These are phyloP conservation scores for Tardiomyces digboiensis DNA, from an alignment of 1,139 yeast genomes.

Conservation along the genomic window DNA sequence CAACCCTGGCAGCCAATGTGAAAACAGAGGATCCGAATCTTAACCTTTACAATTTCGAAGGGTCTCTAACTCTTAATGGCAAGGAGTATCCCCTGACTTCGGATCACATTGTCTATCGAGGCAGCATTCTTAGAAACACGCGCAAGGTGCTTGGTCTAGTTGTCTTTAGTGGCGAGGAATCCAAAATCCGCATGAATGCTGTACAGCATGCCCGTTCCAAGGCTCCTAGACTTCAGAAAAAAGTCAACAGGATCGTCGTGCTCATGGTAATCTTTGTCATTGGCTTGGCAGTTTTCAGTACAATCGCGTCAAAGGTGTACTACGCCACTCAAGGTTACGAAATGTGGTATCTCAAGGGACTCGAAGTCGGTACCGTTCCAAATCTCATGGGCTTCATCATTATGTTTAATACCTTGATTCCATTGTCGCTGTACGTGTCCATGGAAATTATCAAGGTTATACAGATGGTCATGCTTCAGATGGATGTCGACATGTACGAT, in stretches of 20 bases:
- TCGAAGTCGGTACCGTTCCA: conserved; percentile 83
- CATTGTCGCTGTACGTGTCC: conserved; percentile 88
- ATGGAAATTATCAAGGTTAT: conserved; percentile 91
- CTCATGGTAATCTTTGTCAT: conserved; percentile 84
- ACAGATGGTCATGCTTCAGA: conserved; percentile 72
- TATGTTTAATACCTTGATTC: conserved; percentile 95
- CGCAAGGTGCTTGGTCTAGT: conserved; percentile 65
- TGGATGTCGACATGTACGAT: conserved; percentile 94
- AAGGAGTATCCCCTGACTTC: conserved; percentile 55
- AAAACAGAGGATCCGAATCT: conserved; percentile 85
- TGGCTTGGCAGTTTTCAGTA: conserved; percentile 65
- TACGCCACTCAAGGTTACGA: conserved; percentile 33
- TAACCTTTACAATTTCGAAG: conserved; percentile 90
- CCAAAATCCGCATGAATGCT: conserved; percentile 94
- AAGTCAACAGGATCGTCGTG: conserved; percentile 72
- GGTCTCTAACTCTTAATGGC: conserved; percentile 37
- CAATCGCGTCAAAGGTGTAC: conserved; percentile 62
- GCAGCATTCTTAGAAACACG: conserved; percentile 82
- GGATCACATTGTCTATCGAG: conserved; percentile 79
- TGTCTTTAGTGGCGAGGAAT: conserved; percentile 89
- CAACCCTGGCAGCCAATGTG: conserved; percentile 36
- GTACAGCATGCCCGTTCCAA: conserved; percentile 82
- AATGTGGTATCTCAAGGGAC: conserved; percentile 63
- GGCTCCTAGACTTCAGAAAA: conserved; percentile 82
- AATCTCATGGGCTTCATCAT: conserved; percentile 93